Base-by-base conservation (phyloP, 768 basidiomycete genomes). In the Tylopilus balloui region DNA sequence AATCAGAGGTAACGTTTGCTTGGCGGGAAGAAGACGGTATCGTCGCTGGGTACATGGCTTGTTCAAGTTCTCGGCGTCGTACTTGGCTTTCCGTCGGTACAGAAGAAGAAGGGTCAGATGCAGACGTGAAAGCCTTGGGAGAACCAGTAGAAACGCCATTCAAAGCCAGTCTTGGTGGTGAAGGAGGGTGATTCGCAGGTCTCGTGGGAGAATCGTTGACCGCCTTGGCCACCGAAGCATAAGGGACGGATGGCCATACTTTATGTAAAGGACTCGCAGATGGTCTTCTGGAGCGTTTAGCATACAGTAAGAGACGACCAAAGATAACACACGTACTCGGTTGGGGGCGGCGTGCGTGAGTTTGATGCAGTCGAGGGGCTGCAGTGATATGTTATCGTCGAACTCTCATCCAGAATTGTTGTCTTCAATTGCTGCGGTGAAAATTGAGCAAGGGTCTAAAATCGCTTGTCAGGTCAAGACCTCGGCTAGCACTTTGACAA, bases 111-210 rank as follows among this genome's bases (percentile, higher is more conserved):
- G 56, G 48, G 12, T 27, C 20, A 36, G 50, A 37, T 32, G 66
- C 49, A 58, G 66, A 39, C 44, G 59, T 50, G 63, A 80, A 60
- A 60, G 71, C 75, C 48, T 72, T 75, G 12, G 84, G 83, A 37
- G 79, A 75, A 47, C 78, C 72, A 14, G 81, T 79, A 11, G 84
- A 78, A 32, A 86, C 69, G 24, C 86, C 87, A 59, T 88, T 88
- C 51, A 87, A 65, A 10, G 86, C 78, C 31, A 87, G 69, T 29
- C 69, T 74, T 14, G 87, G 85, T 23, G 79, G 81, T n/a, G 78
- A 76, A 20, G 74, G 78, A 19, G 72, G 69, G n/a, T 40, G 54
- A 53, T 57, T 63, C 57, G 55, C 49, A 37, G 41, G 45, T 32
- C 51, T 61, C 25, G 46, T 36, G 53, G 68, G 56, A 32, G 59